Percentiles rank a stretch among this genome's conserved stretches.
phyloP scores from a whole-genome alignment of 805 yeast genomes.

The Teunomyces gatunensis region DNA sequence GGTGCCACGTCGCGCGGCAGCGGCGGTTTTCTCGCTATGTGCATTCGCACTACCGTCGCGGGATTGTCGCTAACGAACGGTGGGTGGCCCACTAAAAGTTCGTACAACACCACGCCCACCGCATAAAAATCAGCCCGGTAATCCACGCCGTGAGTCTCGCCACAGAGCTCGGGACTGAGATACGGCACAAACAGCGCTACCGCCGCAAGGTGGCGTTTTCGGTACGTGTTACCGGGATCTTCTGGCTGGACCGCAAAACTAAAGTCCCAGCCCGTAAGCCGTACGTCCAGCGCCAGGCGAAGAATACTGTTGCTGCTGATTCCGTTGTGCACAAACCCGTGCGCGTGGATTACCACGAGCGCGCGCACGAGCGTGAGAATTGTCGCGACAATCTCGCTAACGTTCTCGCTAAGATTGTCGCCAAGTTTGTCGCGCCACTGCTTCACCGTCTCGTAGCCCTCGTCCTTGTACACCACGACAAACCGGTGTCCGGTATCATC shows the following conservation, averaged over 20 bases:
- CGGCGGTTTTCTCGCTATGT: conserved; percentile 39
- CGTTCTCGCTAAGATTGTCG: no score
- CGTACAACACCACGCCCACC: conserved; percentile 50
- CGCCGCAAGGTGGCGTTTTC: conserved; percentile 38
- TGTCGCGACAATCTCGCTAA: conserved; percentile 11
- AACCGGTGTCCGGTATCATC: conserved; percentile 1
- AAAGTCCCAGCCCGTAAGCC: conserved; percentile 49
- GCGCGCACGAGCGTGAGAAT: conserved; percentile 22
- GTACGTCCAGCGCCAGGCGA: conserved; percentile 26
- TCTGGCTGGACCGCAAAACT: conserved; percentile 41
- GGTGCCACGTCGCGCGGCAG: conserved; percentile 33
- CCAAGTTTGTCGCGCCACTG: background rate
- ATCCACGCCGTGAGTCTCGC: conserved; percentile 41
- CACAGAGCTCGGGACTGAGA: conserved; percentile 50
- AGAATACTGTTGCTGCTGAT: conserved; percentile 39
- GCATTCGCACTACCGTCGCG: conserved; percentile 37
- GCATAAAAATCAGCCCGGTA: conserved; percentile 49
- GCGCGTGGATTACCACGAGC: conserved; percentile 34
- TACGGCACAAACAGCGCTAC: conserved; percentile 43
- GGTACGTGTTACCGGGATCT: conserved; percentile 39
- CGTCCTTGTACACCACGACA: conserved; percentile 9
- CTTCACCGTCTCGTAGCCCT: conserved; percentile 7
- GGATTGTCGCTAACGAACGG: conserved; percentile 45
- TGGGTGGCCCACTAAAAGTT: conserved; percentile 42
- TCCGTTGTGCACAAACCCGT: conserved; percentile 48